Evolutionary conservation across 163 green algal genomes (phyloP), one percentile per base, ranked within the genome.

Genomic region (Chlorella variabilis): DNA sequence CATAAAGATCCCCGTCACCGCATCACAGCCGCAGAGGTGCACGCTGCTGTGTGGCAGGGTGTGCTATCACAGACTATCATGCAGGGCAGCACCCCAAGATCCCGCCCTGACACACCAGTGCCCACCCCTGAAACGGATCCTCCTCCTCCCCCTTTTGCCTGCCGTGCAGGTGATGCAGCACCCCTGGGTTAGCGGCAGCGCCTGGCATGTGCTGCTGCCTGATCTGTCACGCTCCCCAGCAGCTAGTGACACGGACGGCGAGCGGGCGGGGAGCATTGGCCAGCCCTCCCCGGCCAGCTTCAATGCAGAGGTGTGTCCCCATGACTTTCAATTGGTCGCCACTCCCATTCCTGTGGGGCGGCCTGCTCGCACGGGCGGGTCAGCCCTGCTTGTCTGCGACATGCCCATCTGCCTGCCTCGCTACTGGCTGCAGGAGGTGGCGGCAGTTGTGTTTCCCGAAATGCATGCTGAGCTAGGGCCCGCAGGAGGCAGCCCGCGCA

Each of bases 141-240:
- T 69, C 33, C 51, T 4, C 15, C 56, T 54, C 51, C n/a, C 33
- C 33, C 17, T 25, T n/a, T 15, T 29, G 54, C 23, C 54, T 31
- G 23, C 9, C 23, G n/a, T 41, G 49, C 78, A 84, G 74, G 33
- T 89, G 42, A n/a, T 89, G 76, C 42, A 70, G 25, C 85, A 89
- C 80, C 75, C 76, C 1, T 89, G 85, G 85, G 70, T 89, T 38
- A 34, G 39, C 27, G 85, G 80, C 42, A 42, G 67, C 63, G 45
- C 75, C 23, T 82, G 61, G 63, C 66, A 48, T n/a, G 23, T 33
- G 1, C 41, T 82, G n/a, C 27, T 83, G n/a, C 62, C 54, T 1
- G 59, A 71, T 42, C 33, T 77, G n/a, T 67, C 59, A 7, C 29
- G n/a, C 59, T 21, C 59, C 8, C 59, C 59, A 39, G 62, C 65